A percentile compares a stretch with the other conserved stretches of the same genome.
phyloP scores from a whole-genome alignment of 306 rosid species.

The Castanea sativa region DNA sequence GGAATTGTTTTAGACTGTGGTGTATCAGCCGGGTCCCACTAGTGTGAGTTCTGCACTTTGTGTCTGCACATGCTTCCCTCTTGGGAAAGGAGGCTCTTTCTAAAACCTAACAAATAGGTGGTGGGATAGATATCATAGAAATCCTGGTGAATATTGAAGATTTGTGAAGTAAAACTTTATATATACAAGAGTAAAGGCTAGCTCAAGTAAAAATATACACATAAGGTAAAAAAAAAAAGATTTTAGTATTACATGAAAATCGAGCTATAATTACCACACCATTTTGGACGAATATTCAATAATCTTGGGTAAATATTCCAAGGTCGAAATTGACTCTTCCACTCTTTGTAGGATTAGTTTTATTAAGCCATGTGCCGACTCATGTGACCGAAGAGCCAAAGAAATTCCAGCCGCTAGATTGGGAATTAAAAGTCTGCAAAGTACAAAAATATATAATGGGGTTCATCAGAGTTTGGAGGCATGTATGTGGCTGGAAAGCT shows the following conservation, averaged over 20 bases:
- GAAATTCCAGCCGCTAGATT: background rate
- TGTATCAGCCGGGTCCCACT: too few species aligned
- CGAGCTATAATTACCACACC: too few species aligned
- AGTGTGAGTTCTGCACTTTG: background rate
- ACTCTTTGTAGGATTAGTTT: background rate
- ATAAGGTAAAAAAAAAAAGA: too few species aligned
- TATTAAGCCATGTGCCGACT: slow-evolving; percentile 22
- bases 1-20: too few species aligned
- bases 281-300: background rate
- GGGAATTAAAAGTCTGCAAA: background rate
- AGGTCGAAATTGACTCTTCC: background rate
- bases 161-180: background rate
- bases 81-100: background rate
- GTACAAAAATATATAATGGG: background rate
- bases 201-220: too few species aligned
- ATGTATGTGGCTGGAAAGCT: background rate
- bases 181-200: too few species aligned
- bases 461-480: background rate
- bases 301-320: background rate
- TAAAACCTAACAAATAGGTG: background rate
- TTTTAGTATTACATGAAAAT: background rate
- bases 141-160: background rate
- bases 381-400: slow-evolving; percentile 12
- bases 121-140: background rate
- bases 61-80: background rate